Percentiles rank a stretch among this genome's conserved stretches.
Evolutionary conservation across 108 stramenopile genomes (phyloP).

Genomic region (Aurantiochytrium sp.): DNA sequence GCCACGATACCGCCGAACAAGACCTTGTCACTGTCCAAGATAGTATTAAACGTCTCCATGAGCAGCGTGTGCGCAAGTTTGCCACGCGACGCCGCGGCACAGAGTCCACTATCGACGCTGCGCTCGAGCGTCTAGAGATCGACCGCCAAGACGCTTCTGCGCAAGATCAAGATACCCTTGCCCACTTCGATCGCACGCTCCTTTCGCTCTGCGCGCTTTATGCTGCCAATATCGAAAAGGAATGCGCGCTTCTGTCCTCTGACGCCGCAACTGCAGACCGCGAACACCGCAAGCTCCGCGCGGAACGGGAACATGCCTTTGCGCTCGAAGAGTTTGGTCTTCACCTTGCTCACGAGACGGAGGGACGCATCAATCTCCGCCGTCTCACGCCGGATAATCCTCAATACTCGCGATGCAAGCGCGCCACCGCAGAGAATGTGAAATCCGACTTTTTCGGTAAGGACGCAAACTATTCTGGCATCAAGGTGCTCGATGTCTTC

Average conservation of each 20-base stretch:
- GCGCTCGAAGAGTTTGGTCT: neutral
- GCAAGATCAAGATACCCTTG: neutral
- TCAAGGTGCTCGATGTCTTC: constrained; percentile 38
- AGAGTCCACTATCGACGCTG: neutral
- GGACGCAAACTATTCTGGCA: constrained; percentile 20
- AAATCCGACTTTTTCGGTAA: constrained; percentile 31
- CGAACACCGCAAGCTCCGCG: neutral
- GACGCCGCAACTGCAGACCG: neutral
- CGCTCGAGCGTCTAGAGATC: neutral
- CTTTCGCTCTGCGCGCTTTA: neutral
- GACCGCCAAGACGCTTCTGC: neutral
- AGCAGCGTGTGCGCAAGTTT: neutral
- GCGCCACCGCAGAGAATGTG: constrained; percentile 42
- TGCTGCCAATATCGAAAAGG: neutral
- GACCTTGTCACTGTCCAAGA: neutral
- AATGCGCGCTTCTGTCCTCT: neutral
- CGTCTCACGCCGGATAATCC: constrained; percentile 31
- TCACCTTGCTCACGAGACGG: constrained; percentile 31
- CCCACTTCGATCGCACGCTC: neutral
- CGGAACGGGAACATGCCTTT: neutral
- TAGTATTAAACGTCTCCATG: neutral
- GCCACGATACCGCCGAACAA: neutral
- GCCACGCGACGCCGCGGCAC: neutral
- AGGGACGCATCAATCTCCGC: constrained; percentile 26
- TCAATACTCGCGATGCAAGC: constrained; percentile 35